Base-by-base conservation (phyloP, 179 eudicot genomes). In the Actinidia arguta region DNA sequence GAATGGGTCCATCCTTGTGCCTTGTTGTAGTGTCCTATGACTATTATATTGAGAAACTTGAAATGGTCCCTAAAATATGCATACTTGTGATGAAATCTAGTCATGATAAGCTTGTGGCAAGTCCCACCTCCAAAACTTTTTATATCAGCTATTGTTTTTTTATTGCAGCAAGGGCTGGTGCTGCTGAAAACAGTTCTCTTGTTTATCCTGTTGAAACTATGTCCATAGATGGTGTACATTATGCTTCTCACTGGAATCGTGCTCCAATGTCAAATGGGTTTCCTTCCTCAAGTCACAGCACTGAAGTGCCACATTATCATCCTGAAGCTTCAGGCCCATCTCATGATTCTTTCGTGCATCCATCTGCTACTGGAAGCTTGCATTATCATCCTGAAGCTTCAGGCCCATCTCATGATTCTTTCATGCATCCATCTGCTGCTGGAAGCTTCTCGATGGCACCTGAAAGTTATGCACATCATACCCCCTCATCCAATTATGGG, bases 401-500 rank as follows among this genome's bases (percentile, higher is more conserved):
- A 50, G 92, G 88, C 76, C 88, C 87, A 25, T 80, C 91, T 50
- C 87, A 75, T 76, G 93, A 88, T 82, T 86, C 89, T 63, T 83
- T 88, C 80, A 48, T 82, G 85, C 92, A 86, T 69, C 89, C 89
- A 64, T 70, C 92, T 64, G 83, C 87, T 81, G 83, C 82, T 85
- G 86, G 87, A 80, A 87, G 78, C 85, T 81, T 81, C 75, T 81
- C 84, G 62, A 80, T 87, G 87, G 80, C 83, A 78, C 90, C 91
- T 51, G 93, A 90, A 81, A 90, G 86, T 87, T 91, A 91, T 86
- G 87, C 81, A 48, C 89, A 88, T 79, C 90, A 87, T 85, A 87
- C 93, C 70, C 90, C 98, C 80, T 93, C 98, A 72, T 90, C 96
- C 51, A 90, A 85, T 66, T 88, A 85, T 83, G 85, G 87, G 36